phyloP scores from a whole-genome alignment of 371 early-diverging fungal genomes.

The Circinella minor region DNA sequence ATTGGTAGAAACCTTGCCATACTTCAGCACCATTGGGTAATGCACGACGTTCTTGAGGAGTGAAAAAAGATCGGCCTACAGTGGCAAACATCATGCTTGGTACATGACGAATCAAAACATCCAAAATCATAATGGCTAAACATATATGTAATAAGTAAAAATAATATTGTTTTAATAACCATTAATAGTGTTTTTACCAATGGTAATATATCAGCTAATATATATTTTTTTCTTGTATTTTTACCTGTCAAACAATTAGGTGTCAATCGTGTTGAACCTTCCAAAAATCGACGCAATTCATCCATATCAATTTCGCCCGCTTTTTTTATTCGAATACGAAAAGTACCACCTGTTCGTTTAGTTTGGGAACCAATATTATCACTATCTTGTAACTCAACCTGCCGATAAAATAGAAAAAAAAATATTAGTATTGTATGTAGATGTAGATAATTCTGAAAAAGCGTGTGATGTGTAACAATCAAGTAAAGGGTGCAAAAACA shows the following conservation, averaged over 20 bases:
- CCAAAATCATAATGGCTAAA: constrained; percentile 80
- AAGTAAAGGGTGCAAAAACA: too few relatives aligned
- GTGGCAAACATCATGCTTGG: constrained; percentile 76
- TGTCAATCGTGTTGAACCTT: constrained; percentile 39
- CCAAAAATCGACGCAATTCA: constrained; percentile 53
- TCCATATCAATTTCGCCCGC: constrained; percentile 61
- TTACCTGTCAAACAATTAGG: constrained; percentile 50
- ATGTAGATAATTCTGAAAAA: too few relatives aligned
- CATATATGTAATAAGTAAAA: background rate
- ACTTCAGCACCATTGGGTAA: constrained; percentile 86
- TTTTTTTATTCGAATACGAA: constrained; percentile 60
- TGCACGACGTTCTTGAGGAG: constrained; percentile 64
- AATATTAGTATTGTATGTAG: too few relatives aligned
- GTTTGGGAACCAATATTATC: constrained; percentile 1
- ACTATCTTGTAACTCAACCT: constrained; percentile 51
- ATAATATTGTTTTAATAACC: too few relatives aligned
- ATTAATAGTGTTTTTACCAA: background rate
- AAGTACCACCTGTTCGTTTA: constrained; percentile 26
- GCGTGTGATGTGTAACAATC: too few relatives aligned
- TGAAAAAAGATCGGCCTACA: constrained; percentile 91
- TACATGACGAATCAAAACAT: constrained; percentile 81
- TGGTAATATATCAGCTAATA: background rate
- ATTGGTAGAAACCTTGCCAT: constrained; percentile 94
- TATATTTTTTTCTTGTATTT: too few relatives aligned
- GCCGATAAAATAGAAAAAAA: background rate